Percentiles rank a stretch among this genome's conserved stretches.
Evolutionary conservation across 805 yeast species (phyloP).

Genomic region (Starmerella etchellsii): DNA sequence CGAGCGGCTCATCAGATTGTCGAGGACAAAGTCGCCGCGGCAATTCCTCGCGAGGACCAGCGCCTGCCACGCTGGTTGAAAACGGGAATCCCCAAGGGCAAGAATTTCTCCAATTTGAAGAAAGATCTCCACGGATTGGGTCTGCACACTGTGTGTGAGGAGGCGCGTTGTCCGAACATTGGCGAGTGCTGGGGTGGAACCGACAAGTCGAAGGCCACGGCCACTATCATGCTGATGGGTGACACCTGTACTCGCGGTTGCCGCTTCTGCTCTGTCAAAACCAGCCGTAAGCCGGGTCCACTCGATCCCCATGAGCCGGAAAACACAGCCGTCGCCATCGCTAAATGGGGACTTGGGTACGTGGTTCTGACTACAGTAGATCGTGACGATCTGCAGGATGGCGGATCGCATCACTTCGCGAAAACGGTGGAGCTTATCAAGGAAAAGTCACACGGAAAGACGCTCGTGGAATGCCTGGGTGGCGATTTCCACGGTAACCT

Average conservation of each 20-base stretch:
- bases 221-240: constrained; percentile 95
- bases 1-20: constrained; percentile 48
- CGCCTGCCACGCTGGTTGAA: constrained; percentile 88
- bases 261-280: constrained; percentile 92
- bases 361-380: constrained; percentile 96
- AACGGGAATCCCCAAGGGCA: constrained; percentile 94
- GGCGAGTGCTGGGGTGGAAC: constrained; percentile 99
- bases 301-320: constrained; percentile 96
- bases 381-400: constrained; percentile 85
- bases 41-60: constrained; percentile 28
- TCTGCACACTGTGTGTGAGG: constrained; percentile 93
- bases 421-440: constrained; percentile 78
- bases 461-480: constrained; percentile 80
- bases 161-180: constrained; percentile 97
- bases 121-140: constrained; percentile 79
- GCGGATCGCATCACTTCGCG: constrained; percentile 84
- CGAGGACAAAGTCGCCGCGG: constrained; percentile 50
- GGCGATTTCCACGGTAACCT: constrained; percentile 94
- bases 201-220: constrained; percentile 80
- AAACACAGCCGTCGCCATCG: constrained; percentile 92
- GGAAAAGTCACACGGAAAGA: constrained; percentile 70
- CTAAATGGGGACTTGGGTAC: constrained; percentile 96
- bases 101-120: constrained; percentile 64
- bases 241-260: constrained; percentile 99
- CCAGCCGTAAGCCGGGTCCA: constrained; percentile 72